phyloP scores from a whole-genome alignment of 139 green algal species.

The Eudorina sp. region DNA sequence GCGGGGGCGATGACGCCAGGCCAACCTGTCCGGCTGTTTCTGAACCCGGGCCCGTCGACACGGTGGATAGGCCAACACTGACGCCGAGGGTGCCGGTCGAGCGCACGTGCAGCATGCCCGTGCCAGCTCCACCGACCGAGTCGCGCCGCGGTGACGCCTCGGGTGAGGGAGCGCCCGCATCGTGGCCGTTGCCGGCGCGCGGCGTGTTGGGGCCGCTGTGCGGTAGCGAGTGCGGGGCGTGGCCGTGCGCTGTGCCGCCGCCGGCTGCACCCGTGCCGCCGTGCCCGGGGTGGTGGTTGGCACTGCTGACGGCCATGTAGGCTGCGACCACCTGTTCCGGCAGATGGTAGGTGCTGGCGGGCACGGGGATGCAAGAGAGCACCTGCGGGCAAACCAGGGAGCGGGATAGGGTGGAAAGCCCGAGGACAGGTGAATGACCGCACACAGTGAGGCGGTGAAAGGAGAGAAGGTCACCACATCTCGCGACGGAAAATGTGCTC shows the following conservation, averaged over 20 bases:
- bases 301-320: not conserved
- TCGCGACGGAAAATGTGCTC: too few relatives aligned
- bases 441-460: too few relatives aligned
- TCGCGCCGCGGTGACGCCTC: constrained; percentile 5
- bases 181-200: not conserved
- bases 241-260: not conserved
- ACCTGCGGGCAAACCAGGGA: not conserved
- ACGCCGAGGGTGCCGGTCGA: not conserved
- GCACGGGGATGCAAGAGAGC: constrained; percentile 37
- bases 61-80: too few relatives aligned
- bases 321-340: constrained; percentile 26
- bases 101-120: not conserved
- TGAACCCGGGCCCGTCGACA: not conserved
- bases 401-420: not conserved
- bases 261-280: not conserved
- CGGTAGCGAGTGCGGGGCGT: not conserved
- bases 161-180: not conserved
- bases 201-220: constrained; percentile 30
- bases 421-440: too few relatives aligned
- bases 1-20: not conserved
- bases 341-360: constrained; percentile 15
- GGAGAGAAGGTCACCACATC: too few relatives aligned
- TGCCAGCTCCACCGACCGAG: not conserved
- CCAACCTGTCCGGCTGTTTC: not conserved
- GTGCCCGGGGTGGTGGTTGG: not conserved